phyloP scores from a whole-genome alignment of 164 flowering plant genomes.

The Chimonanthus salicifolius region DNA sequence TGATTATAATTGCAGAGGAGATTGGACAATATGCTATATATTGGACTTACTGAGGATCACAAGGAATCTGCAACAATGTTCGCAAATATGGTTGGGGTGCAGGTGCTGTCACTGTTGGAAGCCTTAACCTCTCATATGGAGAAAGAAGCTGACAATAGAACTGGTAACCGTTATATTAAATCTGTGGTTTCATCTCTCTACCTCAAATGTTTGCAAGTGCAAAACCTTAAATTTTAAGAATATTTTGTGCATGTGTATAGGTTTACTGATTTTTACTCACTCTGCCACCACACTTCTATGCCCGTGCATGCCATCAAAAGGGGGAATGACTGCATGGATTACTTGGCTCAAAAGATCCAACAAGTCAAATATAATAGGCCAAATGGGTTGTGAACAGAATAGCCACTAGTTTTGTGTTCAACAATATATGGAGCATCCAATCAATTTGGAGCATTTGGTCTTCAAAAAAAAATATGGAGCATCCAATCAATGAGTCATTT shows the following conservation, averaged over 20 bases:
- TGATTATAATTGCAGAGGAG: conserved; percentile 61
- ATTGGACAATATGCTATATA: conserved; percentile 85
- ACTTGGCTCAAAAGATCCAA: neutral
- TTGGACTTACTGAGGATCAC: conserved; percentile 93
- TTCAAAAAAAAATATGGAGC: no score
- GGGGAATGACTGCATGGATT: neutral
- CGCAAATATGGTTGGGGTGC: conserved; percentile 81
- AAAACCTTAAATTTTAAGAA: neutral
- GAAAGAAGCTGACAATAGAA: conserved; percentile 19
- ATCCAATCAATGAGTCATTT: neutral
- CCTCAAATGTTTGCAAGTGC: neutral
- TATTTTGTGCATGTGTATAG: neutral
- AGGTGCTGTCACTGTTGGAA: conserved; percentile 71
- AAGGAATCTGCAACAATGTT: conserved; percentile 86
- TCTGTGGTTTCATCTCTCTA: neutral
- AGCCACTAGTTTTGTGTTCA: neutral
- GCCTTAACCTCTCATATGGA: conserved; percentile 26
- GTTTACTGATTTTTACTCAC: neutral
- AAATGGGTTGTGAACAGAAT: no score
- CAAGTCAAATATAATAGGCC: no score
- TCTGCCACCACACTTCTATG: neutral
- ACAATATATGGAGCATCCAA: neutral
- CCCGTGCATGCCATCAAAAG: neutral
- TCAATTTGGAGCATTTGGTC: neutral
- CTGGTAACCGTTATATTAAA: conserved; percentile 31